These are phyloP conservation scores for Cladosporium velox DNA, from an alignment of 2,329 filamentous ascomycete genomes.

Conservation along the genomic window DNA sequence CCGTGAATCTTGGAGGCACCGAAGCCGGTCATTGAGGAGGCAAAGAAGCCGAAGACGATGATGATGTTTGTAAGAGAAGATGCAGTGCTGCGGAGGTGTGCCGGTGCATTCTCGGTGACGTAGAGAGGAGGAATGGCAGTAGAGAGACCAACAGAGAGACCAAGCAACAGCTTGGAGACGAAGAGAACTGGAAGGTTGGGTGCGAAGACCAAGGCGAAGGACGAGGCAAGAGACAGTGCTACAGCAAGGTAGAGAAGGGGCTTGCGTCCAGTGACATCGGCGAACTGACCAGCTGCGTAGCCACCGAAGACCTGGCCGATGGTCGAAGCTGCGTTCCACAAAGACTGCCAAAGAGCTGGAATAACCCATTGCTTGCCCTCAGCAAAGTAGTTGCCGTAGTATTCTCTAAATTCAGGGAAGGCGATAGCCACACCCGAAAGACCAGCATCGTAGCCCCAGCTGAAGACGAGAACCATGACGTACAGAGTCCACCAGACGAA, in stretches of 20 bases:
- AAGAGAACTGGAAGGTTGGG: slow-evolving; percentile 36
- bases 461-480: slow-evolving; percentile 38
- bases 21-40: slow-evolving; percentile 31
- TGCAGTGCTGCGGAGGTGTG: slow-evolving; percentile 29
- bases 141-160: slow-evolving; percentile 31
- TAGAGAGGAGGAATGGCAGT: slow-evolving; percentile 31
- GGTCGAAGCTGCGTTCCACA: slow-evolving; percentile 43
- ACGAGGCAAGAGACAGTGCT: slow-evolving; percentile 28
- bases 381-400: slow-evolving; percentile 39
- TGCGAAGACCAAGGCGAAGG: slow-evolving; percentile 30
- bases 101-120: slow-evolving; percentile 33
- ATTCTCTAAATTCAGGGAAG: slow-evolving; percentile 40
- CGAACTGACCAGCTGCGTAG: slow-evolving; percentile 32
- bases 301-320: slow-evolving; percentile 37
- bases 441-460: slow-evolving; percentile 42
- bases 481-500: slow-evolving; percentile 31
- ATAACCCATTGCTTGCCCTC: slow-evolving; percentile 36
- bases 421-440: slow-evolving; percentile 42
- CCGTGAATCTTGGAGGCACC: slow-evolving; percentile 31
- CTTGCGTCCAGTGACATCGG: slow-evolving; percentile 30
- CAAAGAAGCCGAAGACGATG: slow-evolving; percentile 33
- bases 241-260: slow-evolving; percentile 29
- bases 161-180: slow-evolving; percentile 33
- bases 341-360: slow-evolving; percentile 42
- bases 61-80: slow-evolving; percentile 33